Percentiles rank a stretch among this genome's conserved stretches.
These are phyloP conservation scores for Candida namnaoensis DNA, from an alignment of 805 yeast species.

Conservation along the genomic window DNA sequence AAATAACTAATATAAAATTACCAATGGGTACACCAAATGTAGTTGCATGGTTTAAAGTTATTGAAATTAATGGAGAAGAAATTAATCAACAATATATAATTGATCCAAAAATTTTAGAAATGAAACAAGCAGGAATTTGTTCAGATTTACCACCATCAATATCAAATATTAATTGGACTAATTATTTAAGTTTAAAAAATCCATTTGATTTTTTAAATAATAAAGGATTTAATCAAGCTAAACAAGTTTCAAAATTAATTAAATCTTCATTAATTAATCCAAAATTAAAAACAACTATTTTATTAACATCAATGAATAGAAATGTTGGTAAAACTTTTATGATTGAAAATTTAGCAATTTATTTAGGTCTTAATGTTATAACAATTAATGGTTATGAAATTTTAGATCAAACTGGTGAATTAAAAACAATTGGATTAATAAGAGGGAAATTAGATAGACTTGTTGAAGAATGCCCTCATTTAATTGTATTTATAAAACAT, in stretches of 20 bases:
- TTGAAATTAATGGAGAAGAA: slow-evolving; percentile 32
- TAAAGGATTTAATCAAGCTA: slow-evolving; percentile 37
- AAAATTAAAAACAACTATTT: slow-evolving; percentile 50
- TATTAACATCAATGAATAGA: slow-evolving; percentile 61
- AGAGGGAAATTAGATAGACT: slow-evolving; percentile 69
- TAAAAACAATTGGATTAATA: slow-evolving; percentile 71
- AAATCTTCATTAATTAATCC: slow-evolving; percentile 34
- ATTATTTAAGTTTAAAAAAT: slow-evolving; percentile 36
- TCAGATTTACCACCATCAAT: slow-evolving; percentile 24
- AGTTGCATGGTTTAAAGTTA: slow-evolving; percentile 80
- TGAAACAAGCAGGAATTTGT: slow-evolving; percentile 60
- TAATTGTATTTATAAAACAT: slow-evolving; percentile 59
- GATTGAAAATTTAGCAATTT: slow-evolving; percentile 43
- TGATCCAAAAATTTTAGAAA: slow-evolving; percentile 59
- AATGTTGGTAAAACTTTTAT: slow-evolving; percentile 75
- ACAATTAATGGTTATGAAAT: slow-evolving; percentile 65
- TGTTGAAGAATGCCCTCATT: slow-evolving; percentile 31
- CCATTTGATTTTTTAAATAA: slow-evolving; percentile 25
- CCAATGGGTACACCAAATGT: slow-evolving; percentile 61
- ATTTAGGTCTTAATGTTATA: slow-evolving; percentile 57
- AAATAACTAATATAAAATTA: slow-evolving; percentile 25
- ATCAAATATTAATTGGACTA: slow-evolving; percentile 28
- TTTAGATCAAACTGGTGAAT: slow-evolving; percentile 60
- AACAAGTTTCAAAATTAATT: slow-evolving; percentile 43
- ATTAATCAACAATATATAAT: slow-evolving; percentile 39